phyloP scores from a whole-genome alignment of 495 filamentous ascomycete genomes.

The Neurospora sp. region DNA sequence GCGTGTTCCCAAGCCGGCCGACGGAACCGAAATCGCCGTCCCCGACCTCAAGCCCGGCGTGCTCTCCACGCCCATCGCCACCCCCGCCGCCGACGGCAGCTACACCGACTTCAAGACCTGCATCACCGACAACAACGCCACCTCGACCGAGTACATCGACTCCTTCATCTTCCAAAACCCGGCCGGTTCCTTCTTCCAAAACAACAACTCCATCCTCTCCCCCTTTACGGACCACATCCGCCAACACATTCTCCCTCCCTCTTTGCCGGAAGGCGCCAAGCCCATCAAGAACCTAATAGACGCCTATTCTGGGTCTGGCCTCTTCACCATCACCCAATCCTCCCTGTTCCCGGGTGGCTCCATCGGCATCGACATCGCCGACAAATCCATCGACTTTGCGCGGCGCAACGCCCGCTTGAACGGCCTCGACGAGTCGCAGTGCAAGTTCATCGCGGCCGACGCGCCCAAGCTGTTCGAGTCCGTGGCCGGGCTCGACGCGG shows the following conservation, averaged over 20 bases:
- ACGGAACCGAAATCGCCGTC: slow-evolving; percentile 17
- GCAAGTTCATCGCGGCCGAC: slow-evolving; percentile 76
- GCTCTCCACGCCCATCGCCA: slow-evolving; percentile 12
- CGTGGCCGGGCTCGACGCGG: slow-evolving; percentile 52
- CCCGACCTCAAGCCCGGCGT: slow-evolving; percentile 5
- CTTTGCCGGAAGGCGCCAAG: slow-evolving; percentile 9
- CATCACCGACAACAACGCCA: slow-evolving; percentile 75
- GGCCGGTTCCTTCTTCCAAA: slow-evolving; percentile 94
- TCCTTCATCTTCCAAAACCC: slow-evolving; percentile 79
- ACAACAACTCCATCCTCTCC: slow-evolving; percentile 98
- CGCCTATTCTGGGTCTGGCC: slow-evolving; percentile 92
- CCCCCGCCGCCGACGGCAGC: slow-evolving; percentile 24
- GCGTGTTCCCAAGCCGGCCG: slow-evolving; percentile 46
- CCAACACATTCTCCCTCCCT: slow-evolving; percentile 54
- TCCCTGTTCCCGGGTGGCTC: slow-evolving; percentile 51
- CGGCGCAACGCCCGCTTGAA: slow-evolving; percentile 69
- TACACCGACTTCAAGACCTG: slow-evolving; percentile 73
- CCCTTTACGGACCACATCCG: slow-evolving; percentile 86
- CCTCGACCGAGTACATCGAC: slow-evolving; percentile 76
- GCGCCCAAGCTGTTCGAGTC: slow-evolving; percentile 70
- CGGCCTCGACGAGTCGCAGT: slow-evolving; percentile 44
- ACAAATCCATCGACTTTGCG: slow-evolving; percentile 64
- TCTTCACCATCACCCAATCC: slow-evolving; percentile 92
- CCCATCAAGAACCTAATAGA: slow-evolving; percentile 79
- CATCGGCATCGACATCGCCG: slow-evolving; percentile 46